These are phyloP conservation scores for Talaromyces albobiverticillius DNA, from an alignment of 2,329 filamentous ascomycete genomes.

Conservation along the genomic window DNA sequence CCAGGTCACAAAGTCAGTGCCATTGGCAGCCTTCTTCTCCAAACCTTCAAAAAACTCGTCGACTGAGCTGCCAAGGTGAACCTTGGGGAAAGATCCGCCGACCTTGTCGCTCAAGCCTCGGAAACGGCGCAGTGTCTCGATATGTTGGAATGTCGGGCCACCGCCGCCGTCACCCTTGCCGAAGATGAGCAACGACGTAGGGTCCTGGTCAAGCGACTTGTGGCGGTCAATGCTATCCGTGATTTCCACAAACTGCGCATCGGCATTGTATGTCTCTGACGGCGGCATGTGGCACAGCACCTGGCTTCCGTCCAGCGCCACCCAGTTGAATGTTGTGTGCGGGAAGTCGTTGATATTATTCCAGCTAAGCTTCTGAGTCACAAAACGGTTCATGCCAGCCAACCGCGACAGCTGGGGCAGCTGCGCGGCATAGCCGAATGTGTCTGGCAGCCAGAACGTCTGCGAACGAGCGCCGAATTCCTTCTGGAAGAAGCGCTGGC, in stretches of 20 bases:
- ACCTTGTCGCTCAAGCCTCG: conserved; percentile 86
- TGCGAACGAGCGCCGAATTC: conserved; percentile 83
- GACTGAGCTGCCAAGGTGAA: conserved; percentile 84
- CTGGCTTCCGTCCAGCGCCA: conserved; percentile 89
- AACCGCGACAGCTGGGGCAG: conserved; percentile 89
- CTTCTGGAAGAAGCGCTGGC: conserved; percentile 90
- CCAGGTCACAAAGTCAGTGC: conserved; percentile 82
- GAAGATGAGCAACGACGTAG: conserved; percentile 88
- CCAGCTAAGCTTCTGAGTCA: conserved; percentile 98
- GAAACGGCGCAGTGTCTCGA: conserved; percentile 91
- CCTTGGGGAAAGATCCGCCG: conserved; percentile 69
- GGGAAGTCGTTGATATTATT: conserved; percentile 99
- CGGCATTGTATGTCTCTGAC: conserved; percentile 89
- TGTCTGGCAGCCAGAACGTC: conserved; percentile 98
- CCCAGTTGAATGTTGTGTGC: conserved; percentile 98
- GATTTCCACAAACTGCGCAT: conserved; percentile 92
- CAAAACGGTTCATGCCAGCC: conserved; percentile 93
- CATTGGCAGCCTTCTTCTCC: conserved; percentile 68
- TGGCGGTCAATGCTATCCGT: conserved; percentile 85
- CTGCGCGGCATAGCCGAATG: conserved; percentile 95
- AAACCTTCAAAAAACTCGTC: conserved; percentile 91
- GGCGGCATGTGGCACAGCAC: conserved; percentile 98
- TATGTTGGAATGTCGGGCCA: conserved; percentile 86
- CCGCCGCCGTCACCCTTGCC: conserved; percentile 96
- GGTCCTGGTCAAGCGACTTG: conserved; percentile 92